Percentiles rank a stretch among this genome's conserved stretches.
Evolutionary conservation across 768 basidiomycete species (phyloP).

Genomic region (Lyophyllum semitale): DNA sequence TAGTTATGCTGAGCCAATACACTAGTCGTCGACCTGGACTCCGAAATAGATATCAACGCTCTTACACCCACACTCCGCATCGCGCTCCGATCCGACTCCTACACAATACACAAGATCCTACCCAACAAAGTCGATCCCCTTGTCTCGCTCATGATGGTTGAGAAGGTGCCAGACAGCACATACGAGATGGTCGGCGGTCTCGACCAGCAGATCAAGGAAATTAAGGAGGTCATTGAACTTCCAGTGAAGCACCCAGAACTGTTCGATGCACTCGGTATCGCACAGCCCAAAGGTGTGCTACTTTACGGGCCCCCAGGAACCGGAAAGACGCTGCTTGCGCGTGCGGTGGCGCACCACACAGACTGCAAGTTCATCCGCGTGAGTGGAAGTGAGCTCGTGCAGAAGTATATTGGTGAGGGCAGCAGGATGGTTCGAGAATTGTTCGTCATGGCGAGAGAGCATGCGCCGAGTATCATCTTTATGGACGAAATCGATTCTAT

Average conservation of each 20-base stretch:
- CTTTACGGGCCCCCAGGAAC: slow-evolving; percentile 97
- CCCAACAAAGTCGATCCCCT: slow-evolving; percentile 98
- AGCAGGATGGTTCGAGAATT: slow-evolving; percentile 95
- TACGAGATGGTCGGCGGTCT: slow-evolving; percentile 99
- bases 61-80: slow-evolving; percentile 89
- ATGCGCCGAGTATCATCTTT: slow-evolving; percentile 98
- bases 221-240: slow-evolving; percentile 94
- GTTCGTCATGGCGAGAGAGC: slow-evolving; percentile 98
- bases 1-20: not conserved
- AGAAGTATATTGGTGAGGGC: slow-evolving; percentile 98
- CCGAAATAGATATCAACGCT: slow-evolving; percentile 77
- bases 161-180: slow-evolving; percentile 98
- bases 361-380: slow-evolving; percentile 98
- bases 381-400: slow-evolving; percentile 90
- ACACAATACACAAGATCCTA: slow-evolving; percentile 94
- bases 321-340: slow-evolving; percentile 92
- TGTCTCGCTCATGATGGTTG: slow-evolving; percentile 99
- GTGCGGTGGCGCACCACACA: slow-evolving; percentile 96
- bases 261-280: slow-evolving; percentile 94
- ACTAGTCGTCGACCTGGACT: slow-evolving; percentile 90
- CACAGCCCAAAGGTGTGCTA: slow-evolving; percentile 94
- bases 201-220: slow-evolving; percentile 95
- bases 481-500: slow-evolving; percentile 99
- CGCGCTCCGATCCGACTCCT: slow-evolving; percentile 93
- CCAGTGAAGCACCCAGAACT: slow-evolving; percentile 98